Evolutionary conservation across 371 early-diverging fungal species (phyloP), one percentile per base, ranked within the genome.

Genomic region (Paraphysoderma sedebokerense): DNA sequence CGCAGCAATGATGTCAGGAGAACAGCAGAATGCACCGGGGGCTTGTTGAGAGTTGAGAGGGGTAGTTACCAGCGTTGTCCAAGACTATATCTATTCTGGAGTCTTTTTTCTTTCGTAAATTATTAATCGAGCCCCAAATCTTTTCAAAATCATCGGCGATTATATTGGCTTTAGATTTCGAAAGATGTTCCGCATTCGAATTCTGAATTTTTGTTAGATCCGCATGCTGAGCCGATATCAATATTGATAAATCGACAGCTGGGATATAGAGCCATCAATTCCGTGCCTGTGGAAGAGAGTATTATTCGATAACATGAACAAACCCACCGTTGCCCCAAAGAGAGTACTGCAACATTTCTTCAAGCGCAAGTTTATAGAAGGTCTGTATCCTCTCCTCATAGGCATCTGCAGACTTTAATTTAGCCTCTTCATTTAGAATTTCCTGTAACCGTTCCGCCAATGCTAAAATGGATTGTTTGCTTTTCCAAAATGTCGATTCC

Each of bases 271-370:
- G n/a, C n/a, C n/a, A n/a, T n/a, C n/a, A n/a, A n/a, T n/a, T n/a
- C n/a, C n/a, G n/a, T n/a, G n/a, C n/a, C n/a, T n/a, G n/a, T n/a
- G n/a, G n/a, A n/a, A n/a, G n/a, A n/a, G n/a, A n/a, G n/a, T n/a
- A n/a, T n/a, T n/a, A n/a, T n/a, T n/a, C n/a, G n/a, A n/a, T n/a
- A n/a, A n/a, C n/a, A n/a, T n/a, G n/a, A n/a, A n/a, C n/a, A n/a
- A n/a, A n/a, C n/a, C n/a, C n/a, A n/a, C n/a, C 42, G 65, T 91
- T 91, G 2, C 91, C 91, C 91, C 91, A 91, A 32, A 90, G 60
- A 22, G 76, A 78, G 24, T 81, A 68, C 57, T 82, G 78, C 19
- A 72, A 54, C 49, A 86, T 53, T 54, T 85, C 85, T 48, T 68
- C 54, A 54, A 82, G 82, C 3, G 22, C 20, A 12, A n/a, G 15